Evolutionary conservation across 225 moss, liverwort and hornwort genomes (phyloP).

Genomic region (Physcomitrellopsis africana): DNA sequence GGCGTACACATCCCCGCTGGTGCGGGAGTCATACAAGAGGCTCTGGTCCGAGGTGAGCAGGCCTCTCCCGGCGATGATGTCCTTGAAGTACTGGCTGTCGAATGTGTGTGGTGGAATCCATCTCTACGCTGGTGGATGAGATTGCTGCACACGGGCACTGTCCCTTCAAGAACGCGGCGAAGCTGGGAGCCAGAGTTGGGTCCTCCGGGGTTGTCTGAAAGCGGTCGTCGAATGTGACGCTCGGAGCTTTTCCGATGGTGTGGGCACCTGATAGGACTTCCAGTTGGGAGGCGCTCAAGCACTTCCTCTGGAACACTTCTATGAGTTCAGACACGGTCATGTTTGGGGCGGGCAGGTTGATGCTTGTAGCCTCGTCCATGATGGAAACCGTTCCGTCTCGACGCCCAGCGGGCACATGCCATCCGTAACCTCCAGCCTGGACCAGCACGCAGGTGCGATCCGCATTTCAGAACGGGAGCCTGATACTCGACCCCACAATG

Average conservation of each 20-base stretch:
- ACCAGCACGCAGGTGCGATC: not conserved
- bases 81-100: constrained; percentile 35
- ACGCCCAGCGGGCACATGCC: constrained; percentile 32
- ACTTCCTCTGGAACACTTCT: constrained; percentile 23
- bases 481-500: no score
- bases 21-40: constrained; percentile 19
- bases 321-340: constrained; percentile 30
- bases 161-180: constrained; percentile 22
- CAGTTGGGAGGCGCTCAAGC: constrained; percentile 27
- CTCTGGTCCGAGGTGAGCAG: constrained; percentile 35
- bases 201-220: constrained; percentile 15
- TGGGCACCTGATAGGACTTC: constrained; percentile 40
- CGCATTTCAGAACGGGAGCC: no score
- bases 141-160: constrained; percentile 5
- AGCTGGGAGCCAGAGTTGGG: constrained; percentile 22
- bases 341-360: constrained; percentile 20
- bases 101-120: constrained; percentile 36
- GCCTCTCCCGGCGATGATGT: constrained; percentile 23
- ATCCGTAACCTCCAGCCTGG: constrained; percentile 26
- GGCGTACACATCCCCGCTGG: constrained; percentile 5
- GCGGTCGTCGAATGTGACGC: constrained; percentile 21
- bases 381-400: constrained; percentile 38
- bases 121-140: not conserved
- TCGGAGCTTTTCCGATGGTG: constrained; percentile 36
- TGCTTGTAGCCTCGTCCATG: not conserved